These are phyloP conservation scores for Colletotrichum higginsianum DNA, from an alignment of 2,329 filamentous ascomycete species.

Conservation along the genomic window DNA sequence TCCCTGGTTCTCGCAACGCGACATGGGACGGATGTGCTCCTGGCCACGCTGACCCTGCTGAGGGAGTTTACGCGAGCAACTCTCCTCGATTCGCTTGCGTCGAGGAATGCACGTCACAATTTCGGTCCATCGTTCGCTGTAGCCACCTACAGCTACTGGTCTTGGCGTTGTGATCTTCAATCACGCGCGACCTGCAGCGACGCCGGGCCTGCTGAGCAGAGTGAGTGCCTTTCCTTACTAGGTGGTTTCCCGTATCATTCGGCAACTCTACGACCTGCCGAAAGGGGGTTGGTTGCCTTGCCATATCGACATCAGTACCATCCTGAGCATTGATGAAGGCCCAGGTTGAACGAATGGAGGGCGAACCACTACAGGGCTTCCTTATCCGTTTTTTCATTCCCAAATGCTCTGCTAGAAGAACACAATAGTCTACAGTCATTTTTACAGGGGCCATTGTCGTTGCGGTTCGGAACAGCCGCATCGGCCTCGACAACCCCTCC, in stretches of 20 bases:
- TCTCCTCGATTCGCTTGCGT: not conserved
- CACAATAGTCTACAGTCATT: conserved; percentile 29
- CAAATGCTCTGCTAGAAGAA: conserved; percentile 33
- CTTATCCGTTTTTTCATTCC: conserved; percentile 17
- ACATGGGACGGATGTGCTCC: conserved; percentile 27
- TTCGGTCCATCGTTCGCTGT: not conserved
- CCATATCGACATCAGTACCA: too few relatives aligned
- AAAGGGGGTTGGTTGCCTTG: not conserved
- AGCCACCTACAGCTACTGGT: not conserved
- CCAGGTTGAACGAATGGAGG: not conserved
- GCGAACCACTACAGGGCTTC: not conserved
- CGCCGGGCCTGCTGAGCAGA: not conserved
- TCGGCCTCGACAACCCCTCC: not conserved
- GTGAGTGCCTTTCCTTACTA: not conserved
- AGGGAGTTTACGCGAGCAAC: conserved; percentile 31
- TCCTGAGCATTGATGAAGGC: not conserved
- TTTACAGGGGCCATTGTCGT: not conserved
- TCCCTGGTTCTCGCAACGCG: conserved; percentile 4
- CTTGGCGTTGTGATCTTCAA: not conserved
- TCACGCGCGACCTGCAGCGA: not conserved
- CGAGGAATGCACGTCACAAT: conserved; percentile 5
- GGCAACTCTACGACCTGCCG: too few relatives aligned
- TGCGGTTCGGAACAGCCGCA: too few relatives aligned
- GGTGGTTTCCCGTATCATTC: too few relatives aligned
- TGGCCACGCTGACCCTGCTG: conserved; percentile 26